A percentile compares a stretch with the other conserved stretches of the same genome.
Evolutionary conservation across 805 yeast genomes (phyloP).

Genomic region (Ogataea nonfermentans): DNA sequence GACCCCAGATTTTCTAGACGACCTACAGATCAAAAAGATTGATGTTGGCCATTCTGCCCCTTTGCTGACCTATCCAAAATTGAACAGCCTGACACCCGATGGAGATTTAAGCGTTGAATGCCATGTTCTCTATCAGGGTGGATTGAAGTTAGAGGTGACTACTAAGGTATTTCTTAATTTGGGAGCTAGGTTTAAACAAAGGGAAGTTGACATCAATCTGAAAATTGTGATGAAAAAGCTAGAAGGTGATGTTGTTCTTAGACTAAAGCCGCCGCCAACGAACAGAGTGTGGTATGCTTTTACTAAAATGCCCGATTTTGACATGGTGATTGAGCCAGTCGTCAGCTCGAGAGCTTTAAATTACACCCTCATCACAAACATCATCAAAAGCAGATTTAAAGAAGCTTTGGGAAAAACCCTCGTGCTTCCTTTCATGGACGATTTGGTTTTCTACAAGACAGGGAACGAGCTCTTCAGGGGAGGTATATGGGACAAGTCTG

Average conservation of each 20-base stretch:
- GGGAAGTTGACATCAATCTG: slow-evolving; percentile 72
- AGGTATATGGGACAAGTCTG: slow-evolving; percentile 78
- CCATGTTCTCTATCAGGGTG: slow-evolving; percentile 70
- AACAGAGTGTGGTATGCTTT: slow-evolving; percentile 90
- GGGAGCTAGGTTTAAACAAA: slow-evolving; percentile 69
- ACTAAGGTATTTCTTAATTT: slow-evolving; percentile 76
- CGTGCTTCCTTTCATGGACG: slow-evolving; percentile 89
- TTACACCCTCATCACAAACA: slow-evolving; percentile 74
- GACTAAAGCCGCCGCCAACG: slow-evolving; percentile 87
- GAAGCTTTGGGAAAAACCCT: slow-evolving; percentile 78
- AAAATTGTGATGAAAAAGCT: slow-evolving; percentile 65
- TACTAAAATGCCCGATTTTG: slow-evolving; percentile 72
- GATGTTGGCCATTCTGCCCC: slow-evolving; percentile 83
- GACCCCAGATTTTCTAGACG: slow-evolving; percentile 85
- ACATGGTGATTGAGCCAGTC: slow-evolving; percentile 82
- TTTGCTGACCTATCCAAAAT: slow-evolving; percentile 65
- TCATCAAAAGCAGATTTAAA: slow-evolving; percentile 71
- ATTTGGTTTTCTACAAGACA: slow-evolving; percentile 68
- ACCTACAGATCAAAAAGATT: slow-evolving; percentile 68
- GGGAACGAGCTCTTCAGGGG: slow-evolving; percentile 76
- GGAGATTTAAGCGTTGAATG: slow-evolving; percentile 67
- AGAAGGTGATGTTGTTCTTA: slow-evolving; percentile 69
- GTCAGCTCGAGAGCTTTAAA: slow-evolving; percentile 81
- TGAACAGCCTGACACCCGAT: slow-evolving; percentile 71
- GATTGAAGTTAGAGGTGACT: slow-evolving; percentile 70